phyloP scores from a whole-genome alignment of 768 basidiomycete species.

The Psilocybe subaeruginosa region DNA sequence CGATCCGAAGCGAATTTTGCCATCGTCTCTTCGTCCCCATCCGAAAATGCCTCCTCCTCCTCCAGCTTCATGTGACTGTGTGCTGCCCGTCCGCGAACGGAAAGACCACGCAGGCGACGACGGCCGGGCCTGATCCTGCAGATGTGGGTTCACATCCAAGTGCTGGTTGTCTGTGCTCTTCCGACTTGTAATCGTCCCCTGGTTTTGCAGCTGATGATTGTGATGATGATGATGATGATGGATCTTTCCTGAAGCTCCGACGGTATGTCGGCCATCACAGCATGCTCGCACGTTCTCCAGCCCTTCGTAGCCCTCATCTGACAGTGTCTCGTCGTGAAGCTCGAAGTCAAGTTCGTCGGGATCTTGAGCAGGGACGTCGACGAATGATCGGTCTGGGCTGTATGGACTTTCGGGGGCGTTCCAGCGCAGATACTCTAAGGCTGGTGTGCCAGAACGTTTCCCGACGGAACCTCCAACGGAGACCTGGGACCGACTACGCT shows the following conservation, averaged over 20 bases:
- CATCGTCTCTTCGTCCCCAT: constrained; percentile 63
- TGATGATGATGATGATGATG: constrained; percentile 67
- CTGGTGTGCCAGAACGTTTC: constrained; percentile 90
- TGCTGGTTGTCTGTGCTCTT: constrained; percentile 48
- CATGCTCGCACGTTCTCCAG: constrained; percentile 95
- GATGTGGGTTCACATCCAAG: constrained; percentile 51
- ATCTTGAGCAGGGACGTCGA: constrained; percentile 50
- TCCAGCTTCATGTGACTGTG: constrained; percentile 66
- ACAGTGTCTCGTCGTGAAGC: constrained; percentile 71
- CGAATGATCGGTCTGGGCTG: constrained; percentile 74
- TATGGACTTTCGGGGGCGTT: constrained; percentile 74
- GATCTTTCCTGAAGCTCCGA: constrained; percentile 61
- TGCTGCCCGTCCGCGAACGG: constrained; percentile 78
- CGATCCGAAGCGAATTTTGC: constrained; percentile 77
- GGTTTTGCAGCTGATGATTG: constrained; percentile 38
- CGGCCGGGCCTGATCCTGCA: constrained; percentile 60
- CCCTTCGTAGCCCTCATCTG: constrained; percentile 86
- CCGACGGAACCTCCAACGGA: constrained; percentile 75
- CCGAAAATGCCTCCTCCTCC: constrained; percentile 60
- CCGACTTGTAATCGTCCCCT: constrained; percentile 35
- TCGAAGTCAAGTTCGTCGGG: constrained; percentile 82
- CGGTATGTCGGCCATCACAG: constrained; percentile 86
- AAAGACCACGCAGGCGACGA: constrained; percentile 86
- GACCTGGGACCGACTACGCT: constrained; percentile 78
- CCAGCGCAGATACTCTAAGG: constrained; percentile 88